These are phyloP conservation scores for Cicer pinnatifidum DNA, from an alignment of 306 rosid species.

Conservation along the genomic window DNA sequence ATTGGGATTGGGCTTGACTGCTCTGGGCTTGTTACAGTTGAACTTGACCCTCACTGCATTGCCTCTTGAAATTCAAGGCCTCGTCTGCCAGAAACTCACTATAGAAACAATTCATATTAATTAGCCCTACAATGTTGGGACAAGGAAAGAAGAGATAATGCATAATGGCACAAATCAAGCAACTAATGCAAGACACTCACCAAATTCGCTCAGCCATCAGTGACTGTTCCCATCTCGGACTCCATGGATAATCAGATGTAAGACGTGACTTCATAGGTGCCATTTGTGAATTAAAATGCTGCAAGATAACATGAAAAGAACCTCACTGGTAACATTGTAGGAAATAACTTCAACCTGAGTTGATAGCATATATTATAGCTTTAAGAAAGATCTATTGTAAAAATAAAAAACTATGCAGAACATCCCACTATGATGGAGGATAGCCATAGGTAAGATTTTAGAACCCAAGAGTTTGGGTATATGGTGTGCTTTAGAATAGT, in stretches of 20 bases:
- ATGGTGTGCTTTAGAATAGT: neutral
- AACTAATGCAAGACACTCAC: constrained; percentile 55
- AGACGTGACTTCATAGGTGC: constrained; percentile 67
- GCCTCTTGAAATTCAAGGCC: constrained; percentile 82
- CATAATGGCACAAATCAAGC: constrained; percentile 1
- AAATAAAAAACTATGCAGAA: neutral
- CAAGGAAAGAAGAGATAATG: neutral
- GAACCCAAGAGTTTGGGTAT: neutral
- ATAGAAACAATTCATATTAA: constrained; percentile 38
- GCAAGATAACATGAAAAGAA: constrained; percentile 37
- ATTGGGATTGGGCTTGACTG: constrained; percentile 21
- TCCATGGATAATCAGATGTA: constrained; percentile 76
- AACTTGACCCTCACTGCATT: constrained; percentile 70
- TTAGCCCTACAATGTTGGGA: constrained; percentile 7
- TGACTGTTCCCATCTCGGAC: constrained; percentile 86
- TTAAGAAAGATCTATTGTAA: neutral
- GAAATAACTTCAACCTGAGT: constrained; percentile 24
- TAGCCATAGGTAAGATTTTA: neutral
- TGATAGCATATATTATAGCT: constrained; percentile 5
- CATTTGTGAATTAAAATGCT: constrained; percentile 82
- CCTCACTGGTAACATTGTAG: constrained; percentile 13
- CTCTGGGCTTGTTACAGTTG: constrained; percentile 38
- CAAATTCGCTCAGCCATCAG: constrained; percentile 75
- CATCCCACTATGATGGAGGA: constrained; percentile 9
- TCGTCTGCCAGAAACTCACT: constrained; percentile 85